Percentiles rank a stretch among this genome's conserved stretches.
phyloP scores from a whole-genome alignment of 2,329 filamentous ascomycete species.

The Fusarium virguliforme region DNA sequence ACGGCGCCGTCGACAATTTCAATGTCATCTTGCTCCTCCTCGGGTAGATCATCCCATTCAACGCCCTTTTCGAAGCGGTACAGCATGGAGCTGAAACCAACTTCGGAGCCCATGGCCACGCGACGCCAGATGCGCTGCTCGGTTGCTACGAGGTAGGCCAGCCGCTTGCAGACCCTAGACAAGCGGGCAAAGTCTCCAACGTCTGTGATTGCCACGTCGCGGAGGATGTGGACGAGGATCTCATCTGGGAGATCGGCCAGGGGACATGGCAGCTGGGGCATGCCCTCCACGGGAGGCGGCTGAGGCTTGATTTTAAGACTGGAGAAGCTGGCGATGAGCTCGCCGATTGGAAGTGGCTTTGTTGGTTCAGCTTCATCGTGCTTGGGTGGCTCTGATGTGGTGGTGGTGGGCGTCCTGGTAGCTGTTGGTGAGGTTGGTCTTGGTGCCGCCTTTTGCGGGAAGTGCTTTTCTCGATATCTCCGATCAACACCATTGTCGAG shows the following conservation, averaged over 20 bases:
- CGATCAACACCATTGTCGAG: constrained; percentile 89
- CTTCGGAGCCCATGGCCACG: constrained; percentile 78
- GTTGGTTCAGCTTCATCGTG: constrained; percentile 65
- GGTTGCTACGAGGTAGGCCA: constrained; percentile 87
- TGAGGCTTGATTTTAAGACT: constrained; percentile 77
- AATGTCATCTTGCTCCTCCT: constrained; percentile 53
- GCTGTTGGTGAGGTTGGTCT: constrained; percentile 43
- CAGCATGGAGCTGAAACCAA: constrained; percentile 88
- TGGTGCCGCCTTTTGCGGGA: constrained; percentile 68
- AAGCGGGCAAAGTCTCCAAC: constrained; percentile 83
- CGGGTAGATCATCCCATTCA: constrained; percentile 67
- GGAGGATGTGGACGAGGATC: constrained; percentile 84
- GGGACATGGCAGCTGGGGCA: constrained; percentile 82
- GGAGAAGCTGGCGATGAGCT: constrained; percentile 85
- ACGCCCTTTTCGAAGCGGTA: constrained; percentile 80
- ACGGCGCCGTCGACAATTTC: constrained; percentile 53
- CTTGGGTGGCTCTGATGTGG: constrained; percentile 6
- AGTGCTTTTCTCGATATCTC: constrained; percentile 92
- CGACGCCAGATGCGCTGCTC: constrained; percentile 91
- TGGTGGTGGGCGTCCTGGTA: constrained; percentile 24
- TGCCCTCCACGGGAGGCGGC: constrained; percentile 79
- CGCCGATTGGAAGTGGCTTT: constrained; percentile 69
- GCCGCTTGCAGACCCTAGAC: constrained; percentile 85
- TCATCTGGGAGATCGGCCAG: constrained; percentile 86
- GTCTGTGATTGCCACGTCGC: constrained; percentile 80